Evolutionary conservation across 176 grass and related monocot species (phyloP), one percentile per base, ranked within the genome.

Genomic region (Zizania latifolia): DNA sequence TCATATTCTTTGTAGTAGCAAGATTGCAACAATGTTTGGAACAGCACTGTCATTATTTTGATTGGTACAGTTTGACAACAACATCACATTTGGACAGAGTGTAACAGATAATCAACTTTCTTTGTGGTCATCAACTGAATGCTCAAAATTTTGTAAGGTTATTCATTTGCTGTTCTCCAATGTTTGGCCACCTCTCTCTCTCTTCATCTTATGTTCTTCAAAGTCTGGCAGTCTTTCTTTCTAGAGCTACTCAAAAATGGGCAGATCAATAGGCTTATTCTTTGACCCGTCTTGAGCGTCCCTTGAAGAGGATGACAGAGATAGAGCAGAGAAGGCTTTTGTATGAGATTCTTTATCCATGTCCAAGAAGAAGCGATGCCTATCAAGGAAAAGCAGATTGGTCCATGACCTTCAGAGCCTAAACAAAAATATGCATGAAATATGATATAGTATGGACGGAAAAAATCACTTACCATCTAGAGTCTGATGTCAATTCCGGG

Each of bases 401-500:
- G 14, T 64, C 11, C 31, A 74, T 7, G 10, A 7, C 13, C 0
- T 63, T 61, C 19, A 63, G 40, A 28, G 22, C 74, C 21, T 56
- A 39, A 21, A 0, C 23, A 65, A n/a, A n/a, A n/a, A n/a, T n/a
- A 69, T 39, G 46, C 0, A 53, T 22, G 2, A 22, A 65, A 5
- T 50, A 26, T 65, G 22, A 26, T 8, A 30, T 31, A 32, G 22
- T 36, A 29, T 24, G 11, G 4, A 55, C n/a, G 27, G 22, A 5
- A 75, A 38, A 64, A n/a, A n/a, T n/a, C 0, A 11, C 61, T 89
- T 68, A 98, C 94, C 94, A 98, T 89, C 94, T 88, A 29, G 83
- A 89, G 27, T 98, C 94, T 45, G 91, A 94, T 62, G 94, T 98
- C 68, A 98, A 79, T 63, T 98, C 94, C 68, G 94, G 91, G 55